A percentile compares a stretch with the other conserved stretches of the same genome.
Evolutionary conservation across 2,329 filamentous ascomycete genomes (phyloP).

Genomic region (Scedosporium apiospermum): DNA sequence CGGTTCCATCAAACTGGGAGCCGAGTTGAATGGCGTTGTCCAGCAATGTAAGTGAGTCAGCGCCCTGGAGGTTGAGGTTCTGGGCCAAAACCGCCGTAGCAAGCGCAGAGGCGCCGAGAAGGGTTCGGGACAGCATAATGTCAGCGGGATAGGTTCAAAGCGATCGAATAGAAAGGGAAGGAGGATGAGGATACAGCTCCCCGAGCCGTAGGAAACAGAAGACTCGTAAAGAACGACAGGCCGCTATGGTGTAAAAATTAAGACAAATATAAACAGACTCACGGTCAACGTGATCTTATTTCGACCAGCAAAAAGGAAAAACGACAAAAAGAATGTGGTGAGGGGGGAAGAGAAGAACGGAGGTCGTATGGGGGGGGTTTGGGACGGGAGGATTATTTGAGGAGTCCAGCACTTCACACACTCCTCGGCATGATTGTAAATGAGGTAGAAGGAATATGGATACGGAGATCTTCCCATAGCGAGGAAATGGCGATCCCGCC

Average conservation of each 20-base stretch:
- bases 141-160: background rate
- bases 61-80: slow-evolving; percentile 10
- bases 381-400: slow-evolving; percentile 2
- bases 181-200: background rate
- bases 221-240: slow-evolving; percentile 11
- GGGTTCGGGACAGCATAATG: slow-evolving; percentile 18
- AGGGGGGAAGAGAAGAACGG: background rate
- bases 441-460: background rate
- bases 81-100: slow-evolving; percentile 16
- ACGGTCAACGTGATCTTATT: slow-evolving; percentile 24
- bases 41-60: slow-evolving; percentile 15
- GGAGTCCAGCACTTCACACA: background rate
- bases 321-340: background rate
- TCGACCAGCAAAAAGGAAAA: slow-evolving; percentile 9
- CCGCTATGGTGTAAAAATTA: slow-evolving; percentile 3
- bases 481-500: slow-evolving; percentile 19
- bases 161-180: background rate
- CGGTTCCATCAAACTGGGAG: slow-evolving; percentile 22
- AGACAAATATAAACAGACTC: slow-evolving; percentile 12
- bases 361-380: background rate
- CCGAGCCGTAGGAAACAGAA: slow-evolving; percentile 7
- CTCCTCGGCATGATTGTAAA: background rate
- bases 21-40: slow-evolving; percentile 22
- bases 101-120: slow-evolving; percentile 19
- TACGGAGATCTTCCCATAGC: slow-evolving; percentile 5